phyloP scores from a whole-genome alignment of 2,329 filamentous ascomycete genomes.

The Ilyonectria destructans region DNA sequence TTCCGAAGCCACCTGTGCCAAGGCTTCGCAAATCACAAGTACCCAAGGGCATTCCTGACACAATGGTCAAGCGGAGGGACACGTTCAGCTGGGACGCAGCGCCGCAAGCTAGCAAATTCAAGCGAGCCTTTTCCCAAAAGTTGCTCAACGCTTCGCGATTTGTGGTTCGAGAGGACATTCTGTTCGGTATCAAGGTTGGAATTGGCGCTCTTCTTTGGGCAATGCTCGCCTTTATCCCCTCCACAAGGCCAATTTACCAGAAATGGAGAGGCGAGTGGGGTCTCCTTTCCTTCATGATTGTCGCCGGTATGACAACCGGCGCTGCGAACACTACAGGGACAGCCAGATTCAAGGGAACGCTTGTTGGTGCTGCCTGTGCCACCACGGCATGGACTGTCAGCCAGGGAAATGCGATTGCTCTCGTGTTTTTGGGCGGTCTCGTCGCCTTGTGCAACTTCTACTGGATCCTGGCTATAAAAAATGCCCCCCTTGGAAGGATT shows the following conservation, averaged over 20 bases:
- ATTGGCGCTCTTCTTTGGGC: conserved; percentile 92
- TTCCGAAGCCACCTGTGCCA: conserved; percentile 59
- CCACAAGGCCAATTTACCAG: conserved; percentile 84
- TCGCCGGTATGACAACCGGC: conserved; percentile 97
- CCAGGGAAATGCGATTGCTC: conserved; percentile 79
- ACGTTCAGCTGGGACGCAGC: conserved; percentile 72
- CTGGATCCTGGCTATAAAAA: conserved; percentile 87
- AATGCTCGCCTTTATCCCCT: conserved; percentile 86
- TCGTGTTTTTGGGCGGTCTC: conserved; percentile 87
- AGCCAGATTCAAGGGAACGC: conserved; percentile 88
- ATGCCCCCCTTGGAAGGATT: conserved; percentile 92
- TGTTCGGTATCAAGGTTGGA: conserved; percentile 94
- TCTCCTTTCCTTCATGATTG: conserved; percentile 96
- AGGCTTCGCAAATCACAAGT: conserved; percentile 69
- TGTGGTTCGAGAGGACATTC: conserved; percentile 70
- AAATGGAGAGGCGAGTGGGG: conserved; percentile 98
- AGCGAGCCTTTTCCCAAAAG: conserved; percentile 63
- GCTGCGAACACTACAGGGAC: conserved; percentile 94
- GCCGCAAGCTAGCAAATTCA: conserved; percentile 61
- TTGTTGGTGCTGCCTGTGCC: conserved; percentile 84
- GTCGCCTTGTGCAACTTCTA: conserved; percentile 90
- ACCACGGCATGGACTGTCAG: conserved; percentile 85
- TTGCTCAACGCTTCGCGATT: conserved; percentile 64
- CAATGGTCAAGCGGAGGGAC: conserved; percentile 68
- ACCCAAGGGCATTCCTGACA: conserved; percentile 70